Evolutionary conservation across 2,329 filamentous ascomycete genomes (phyloP), one percentile per base, ranked within the genome.

Genomic region (Orbilia brochopaga): DNA sequence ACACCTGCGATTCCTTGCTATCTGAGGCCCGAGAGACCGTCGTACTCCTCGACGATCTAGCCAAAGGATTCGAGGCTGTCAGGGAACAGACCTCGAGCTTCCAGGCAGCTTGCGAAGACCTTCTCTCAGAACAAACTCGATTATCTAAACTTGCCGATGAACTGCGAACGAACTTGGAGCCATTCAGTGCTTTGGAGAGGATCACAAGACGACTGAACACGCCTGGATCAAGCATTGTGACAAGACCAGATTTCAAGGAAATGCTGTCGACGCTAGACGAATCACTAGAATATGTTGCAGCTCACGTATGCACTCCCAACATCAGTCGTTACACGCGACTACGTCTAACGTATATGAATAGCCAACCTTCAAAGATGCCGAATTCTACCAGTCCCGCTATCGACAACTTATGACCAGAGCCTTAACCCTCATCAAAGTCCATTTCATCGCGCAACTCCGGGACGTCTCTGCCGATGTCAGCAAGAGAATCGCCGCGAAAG

Each of bases 81-180:
- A 92, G 97, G 76, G 83, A 86, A 8, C 93, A 97, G 80, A 99
- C 94, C 0, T 90, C 89, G n/a, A 88, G 90, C 13, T 97, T 99
- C 81, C 90, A 92, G 78, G 87, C 89, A 52, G 92, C 96, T 79
- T 99, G 94, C 80, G 91, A 97, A 78, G 90, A 91, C 64, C 83
- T 99, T 1, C 82, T 97, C 30, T 83, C 85, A 0, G 92, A 96
- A 76, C 92, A 97, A 80, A 86, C 85, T 76, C 87, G 90, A 23
- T 84, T 97, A 44, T 87, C 90, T 73, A 85, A 84, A 74, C 84
- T 99, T 46, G 91, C 92, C 1, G 87, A 95, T 75, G 88, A 92
- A 67, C 89, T 99, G 64, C 89, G 90, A 24, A 90, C 90, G 23
- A 95, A 97, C 76, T 82, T 97, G n/a, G 88, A 92, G 78, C 97